Evolutionary conservation across 768 basidiomycete species (phyloP), one percentile per base, ranked within the genome.

Genomic region (Lyophyllum semitale): DNA sequence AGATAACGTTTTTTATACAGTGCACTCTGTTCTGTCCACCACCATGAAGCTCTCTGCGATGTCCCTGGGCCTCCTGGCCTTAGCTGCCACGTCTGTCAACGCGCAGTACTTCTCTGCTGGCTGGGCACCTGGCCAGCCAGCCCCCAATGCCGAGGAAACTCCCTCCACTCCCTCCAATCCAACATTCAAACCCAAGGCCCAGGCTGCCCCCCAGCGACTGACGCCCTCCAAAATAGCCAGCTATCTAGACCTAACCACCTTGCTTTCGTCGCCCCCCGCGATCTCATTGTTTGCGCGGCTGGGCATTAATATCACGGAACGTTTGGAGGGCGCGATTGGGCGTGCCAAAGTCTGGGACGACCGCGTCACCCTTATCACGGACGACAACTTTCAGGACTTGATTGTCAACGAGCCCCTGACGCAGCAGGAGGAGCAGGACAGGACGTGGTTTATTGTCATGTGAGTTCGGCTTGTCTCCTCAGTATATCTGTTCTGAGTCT

Each of bases 401-500:
- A 81, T 95, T 56, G 81, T 86, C 30, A 83, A 91, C 52, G 93
- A 93, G 70, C 62, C 70, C 15, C 68, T 94, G 62, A 78, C 80
- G 13, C 71, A 78, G 47, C 81, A 88, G 58, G 85, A 91, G 66
- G 84, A 85, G 63, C 72, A 78, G 54, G 74, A 86, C 35, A 78
- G 92, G 42, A 79, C 85, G 11, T 96, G 93, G 93, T 77, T 89
- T 59, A 68, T 93, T 29, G 68, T 91, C 51, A 80, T 95, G 93
- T 93, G 66, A 61, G 17, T 45, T 47, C 23, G 22, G 48, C 30
- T 46, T 46, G 32, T 49, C 33, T 58, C 58, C 25, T 40, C 52
- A 27, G 26, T 15, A 3, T 8, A 43, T 25, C 44, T 53, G 49
- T 49, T 57, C 58, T 47, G 44, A 66, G 9, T 42, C 35, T 30